phyloP scores from a whole-genome alignment of 257 asterid species.

The Schizonepeta tenuifolia region DNA sequence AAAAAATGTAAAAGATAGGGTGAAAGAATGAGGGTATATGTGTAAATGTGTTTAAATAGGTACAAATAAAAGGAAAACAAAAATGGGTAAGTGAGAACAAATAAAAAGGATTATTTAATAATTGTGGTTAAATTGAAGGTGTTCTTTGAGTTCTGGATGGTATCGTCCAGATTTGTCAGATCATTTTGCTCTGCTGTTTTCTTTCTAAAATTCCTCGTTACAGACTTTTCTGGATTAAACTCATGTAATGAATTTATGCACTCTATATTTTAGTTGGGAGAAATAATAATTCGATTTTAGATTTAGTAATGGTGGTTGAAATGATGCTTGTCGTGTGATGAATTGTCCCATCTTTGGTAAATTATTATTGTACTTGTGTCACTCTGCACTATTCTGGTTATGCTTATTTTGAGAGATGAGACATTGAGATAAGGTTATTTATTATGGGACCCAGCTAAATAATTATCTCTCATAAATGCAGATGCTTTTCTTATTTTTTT shows the following conservation, averaged over 20 bases:
- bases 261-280: neutral
- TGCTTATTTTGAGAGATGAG: slow-evolving; percentile 18
- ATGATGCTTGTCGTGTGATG: slow-evolving; percentile 17
- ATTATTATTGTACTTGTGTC: slow-evolving; percentile 27
- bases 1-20: no score
- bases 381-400: slow-evolving; percentile 17
- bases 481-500: neutral
- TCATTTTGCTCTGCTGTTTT: slow-evolving; percentile 18
- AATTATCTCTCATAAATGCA: slow-evolving; percentile 24
- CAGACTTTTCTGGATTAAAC: slow-evolving; percentile 23
- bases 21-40: no score
- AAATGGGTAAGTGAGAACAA: no score
- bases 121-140: slow-evolving; percentile 11
- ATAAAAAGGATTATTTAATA: no score
- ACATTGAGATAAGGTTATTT: slow-evolving; percentile 34
- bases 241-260: slow-evolving; percentile 16
- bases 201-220: neutral
- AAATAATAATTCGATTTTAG: no score
- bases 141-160: slow-evolving; percentile 33
- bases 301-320: neutral
- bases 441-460: slow-evolving; percentile 29
- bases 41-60: no score
- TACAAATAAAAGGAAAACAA: no score
- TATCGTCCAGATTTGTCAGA: slow-evolving; percentile 13
- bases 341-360: slow-evolving; percentile 32